Evolutionary conservation across 2,329 filamentous ascomycete genomes (phyloP).

Genomic region (Diaporthe ilicicola): DNA sequence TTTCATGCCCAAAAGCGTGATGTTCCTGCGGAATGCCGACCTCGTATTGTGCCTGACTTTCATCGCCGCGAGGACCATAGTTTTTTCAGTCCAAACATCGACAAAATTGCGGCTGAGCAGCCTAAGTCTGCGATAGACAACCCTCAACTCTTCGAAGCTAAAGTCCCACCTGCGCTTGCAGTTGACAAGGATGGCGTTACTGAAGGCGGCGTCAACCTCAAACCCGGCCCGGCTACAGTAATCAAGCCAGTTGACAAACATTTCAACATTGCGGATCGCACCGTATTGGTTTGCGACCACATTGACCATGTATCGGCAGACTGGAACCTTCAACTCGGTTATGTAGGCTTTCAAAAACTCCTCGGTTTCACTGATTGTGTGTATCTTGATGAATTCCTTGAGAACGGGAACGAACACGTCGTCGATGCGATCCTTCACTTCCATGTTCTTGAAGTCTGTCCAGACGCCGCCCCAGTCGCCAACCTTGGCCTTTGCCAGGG

Average conservation of each 20-base stretch:
- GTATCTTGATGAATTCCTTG: constrained; percentile 48
- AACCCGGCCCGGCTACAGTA: constrained; percentile 49
- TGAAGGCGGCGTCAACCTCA: constrained; percentile 47
- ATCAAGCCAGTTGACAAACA: constrained; percentile 51
- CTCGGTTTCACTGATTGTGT: constrained; percentile 50
- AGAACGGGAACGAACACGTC: constrained; percentile 49
- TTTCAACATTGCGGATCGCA: constrained; percentile 46
- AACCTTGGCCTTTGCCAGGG: constrained; percentile 45
- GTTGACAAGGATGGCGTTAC: constrained; percentile 49
- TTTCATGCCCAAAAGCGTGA: constrained; percentile 19
- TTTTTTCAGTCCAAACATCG: constrained; percentile 48
- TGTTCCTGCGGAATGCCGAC: constrained; percentile 17
- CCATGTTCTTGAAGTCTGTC: constrained; percentile 43
- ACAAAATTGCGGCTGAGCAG: constrained; percentile 43
- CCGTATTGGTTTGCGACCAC: constrained; percentile 55
- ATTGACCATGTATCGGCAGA: constrained; percentile 49
- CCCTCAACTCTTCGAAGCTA: constrained; percentile 45
- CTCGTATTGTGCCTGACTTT: constrained; percentile 10
- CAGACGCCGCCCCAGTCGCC: constrained; percentile 53
- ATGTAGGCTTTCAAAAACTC: constrained; percentile 49
- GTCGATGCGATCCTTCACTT: constrained; percentile 37
- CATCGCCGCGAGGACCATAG: constrained; percentile 27
- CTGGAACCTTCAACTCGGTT: constrained; percentile 44
- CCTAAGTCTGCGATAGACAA: constrained; percentile 46
- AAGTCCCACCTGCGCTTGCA: constrained; percentile 50